Percentiles rank a stretch among this genome's conserved stretches.
Evolutionary conservation across 2,329 filamentous ascomycete species (phyloP).

Genomic region (Helminthosporium solani): DNA sequence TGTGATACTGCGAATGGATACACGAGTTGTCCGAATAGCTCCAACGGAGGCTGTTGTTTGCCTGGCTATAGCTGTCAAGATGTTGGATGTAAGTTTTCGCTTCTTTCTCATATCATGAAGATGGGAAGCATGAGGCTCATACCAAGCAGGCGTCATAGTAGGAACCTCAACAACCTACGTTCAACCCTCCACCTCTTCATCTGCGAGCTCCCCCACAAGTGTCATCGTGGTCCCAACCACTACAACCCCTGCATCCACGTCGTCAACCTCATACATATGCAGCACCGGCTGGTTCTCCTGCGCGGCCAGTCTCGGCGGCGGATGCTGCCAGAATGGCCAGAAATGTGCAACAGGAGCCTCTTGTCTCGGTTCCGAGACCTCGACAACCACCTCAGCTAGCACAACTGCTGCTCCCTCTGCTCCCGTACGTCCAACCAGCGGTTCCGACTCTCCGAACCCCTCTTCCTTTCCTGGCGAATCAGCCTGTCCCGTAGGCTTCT

Average conservation of each 20-base stretch:
- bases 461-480: slow-evolving; percentile 64
- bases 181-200: slow-evolving; percentile 34
- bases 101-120: background rate
- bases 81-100: slow-evolving; percentile 62
- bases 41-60: slow-evolving; percentile 76
- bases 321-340: slow-evolving; percentile 51
- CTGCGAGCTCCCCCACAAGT: slow-evolving; percentile 36
- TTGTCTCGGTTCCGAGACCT: slow-evolving; percentile 39
- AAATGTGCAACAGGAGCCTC: slow-evolving; percentile 44
- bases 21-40: slow-evolving; percentile 62
- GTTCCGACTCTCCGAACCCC: slow-evolving; percentile 36
- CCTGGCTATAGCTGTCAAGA: slow-evolving; percentile 68
- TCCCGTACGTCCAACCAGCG: slow-evolving; percentile 47
- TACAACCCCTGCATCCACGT: slow-evolving; percentile 18
- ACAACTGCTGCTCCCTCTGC: slow-evolving; percentile 36
- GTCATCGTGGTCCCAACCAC: slow-evolving; percentile 43
- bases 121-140: background rate
- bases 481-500: slow-evolving; percentile 84
- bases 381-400: slow-evolving; percentile 21
- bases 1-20: slow-evolving; percentile 61
- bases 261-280: slow-evolving; percentile 37
- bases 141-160: slow-evolving; percentile 25
- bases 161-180: slow-evolving; percentile 34
- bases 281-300: slow-evolving; percentile 50
- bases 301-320: slow-evolving; percentile 49